A percentile compares a stretch with the other conserved stretches of the same genome.
phyloP scores from a whole-genome alignment of 2,329 filamentous ascomycete genomes.

The Diaporthe destruens region DNA sequence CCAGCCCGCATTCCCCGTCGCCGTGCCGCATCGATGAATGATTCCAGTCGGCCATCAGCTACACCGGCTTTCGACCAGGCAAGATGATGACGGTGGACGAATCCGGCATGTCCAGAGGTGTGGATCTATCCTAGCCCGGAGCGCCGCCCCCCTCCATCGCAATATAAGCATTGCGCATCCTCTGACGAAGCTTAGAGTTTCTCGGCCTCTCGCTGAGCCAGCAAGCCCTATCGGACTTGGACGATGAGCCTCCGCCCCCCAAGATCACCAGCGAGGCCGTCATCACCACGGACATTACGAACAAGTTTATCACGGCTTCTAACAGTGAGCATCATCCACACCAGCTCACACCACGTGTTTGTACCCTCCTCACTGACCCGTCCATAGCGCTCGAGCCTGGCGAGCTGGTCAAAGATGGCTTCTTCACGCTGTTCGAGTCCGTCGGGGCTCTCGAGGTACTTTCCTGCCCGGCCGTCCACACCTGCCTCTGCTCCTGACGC shows the following conservation, averaged over 20 bases:
- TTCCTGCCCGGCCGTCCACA: neutral
- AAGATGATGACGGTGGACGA: constrained; percentile 35
- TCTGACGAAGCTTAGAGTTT: constrained; percentile 52
- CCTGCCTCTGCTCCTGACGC: neutral
- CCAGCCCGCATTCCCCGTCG: neutral
- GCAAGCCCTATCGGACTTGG: constrained; percentile 42
- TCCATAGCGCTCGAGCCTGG: constrained; percentile 78
- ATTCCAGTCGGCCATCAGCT: constrained; percentile 3
- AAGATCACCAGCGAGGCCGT: constrained; percentile 62
- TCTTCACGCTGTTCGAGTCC: constrained; percentile 93
- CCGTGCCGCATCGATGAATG: constrained; percentile 32
- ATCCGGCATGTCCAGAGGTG: constrained; percentile 37
- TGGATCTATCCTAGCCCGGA: constrained; percentile 16
- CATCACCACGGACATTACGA: constrained; percentile 69
- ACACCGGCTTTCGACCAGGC: constrained; percentile 16
- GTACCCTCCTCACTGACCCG: constrained; percentile 41
- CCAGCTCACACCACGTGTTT: constrained; percentile 10
- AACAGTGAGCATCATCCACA: constrained; percentile 57
- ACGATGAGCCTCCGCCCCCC: constrained; percentile 52
- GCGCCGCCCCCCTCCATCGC: constrained; percentile 10
- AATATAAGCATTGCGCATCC: constrained; percentile 25
- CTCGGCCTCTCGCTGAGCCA: constrained; percentile 56
- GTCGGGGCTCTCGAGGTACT: constrained; percentile 84
- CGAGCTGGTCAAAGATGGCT: constrained; percentile 91
- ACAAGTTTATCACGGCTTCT: constrained; percentile 65